Evolutionary conservation across 345 rosid genomes (phyloP).

Genomic region (Euclidium syriacum): DNA sequence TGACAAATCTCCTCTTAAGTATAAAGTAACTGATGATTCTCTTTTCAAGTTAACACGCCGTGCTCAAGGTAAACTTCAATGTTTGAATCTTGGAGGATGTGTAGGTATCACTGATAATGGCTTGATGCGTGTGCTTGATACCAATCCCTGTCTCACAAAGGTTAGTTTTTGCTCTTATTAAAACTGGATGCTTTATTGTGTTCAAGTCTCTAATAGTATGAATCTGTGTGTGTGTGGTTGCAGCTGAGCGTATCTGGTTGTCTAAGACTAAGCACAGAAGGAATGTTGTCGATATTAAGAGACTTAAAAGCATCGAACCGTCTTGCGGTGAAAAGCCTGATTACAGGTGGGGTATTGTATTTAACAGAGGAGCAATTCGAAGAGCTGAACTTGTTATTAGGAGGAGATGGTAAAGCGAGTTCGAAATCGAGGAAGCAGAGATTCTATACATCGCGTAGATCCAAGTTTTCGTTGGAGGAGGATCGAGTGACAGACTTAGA

Average conservation of each 20-base stretch:
- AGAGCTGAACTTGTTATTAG: constrained; percentile 25
- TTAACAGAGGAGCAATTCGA: constrained; percentile 24
- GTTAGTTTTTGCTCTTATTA: constrained; percentile 13
- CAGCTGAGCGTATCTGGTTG: constrained; percentile 31
- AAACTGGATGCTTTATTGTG: neutral
- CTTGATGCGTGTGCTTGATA: constrained; percentile 26
- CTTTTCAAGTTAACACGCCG: constrained; percentile 25
- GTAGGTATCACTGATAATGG: constrained; percentile 25
- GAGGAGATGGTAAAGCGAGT: constrained; percentile 10
- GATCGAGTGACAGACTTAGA: constrained; percentile 23
- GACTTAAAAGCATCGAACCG: constrained; percentile 17
- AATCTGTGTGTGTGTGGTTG: neutral
- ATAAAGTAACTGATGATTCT: constrained; percentile 12
- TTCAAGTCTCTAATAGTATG: neutral
- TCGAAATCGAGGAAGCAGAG: constrained; percentile 10
- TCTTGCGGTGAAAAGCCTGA: constrained; percentile 8
- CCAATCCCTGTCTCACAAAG: constrained; percentile 25
- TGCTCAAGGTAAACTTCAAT: constrained; percentile 19
- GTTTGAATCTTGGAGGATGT: constrained; percentile 25
- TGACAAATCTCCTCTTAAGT: neutral
- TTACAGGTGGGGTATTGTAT: constrained; percentile 27
- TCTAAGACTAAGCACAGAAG: constrained; percentile 25
- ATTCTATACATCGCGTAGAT: neutral
- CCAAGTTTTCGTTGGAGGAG: constrained; percentile 13
- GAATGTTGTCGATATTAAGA: constrained; percentile 18